Base-by-base conservation (phyloP, 1,284 basidiomycete genomes). In the Puccinia novopanici region DNA sequence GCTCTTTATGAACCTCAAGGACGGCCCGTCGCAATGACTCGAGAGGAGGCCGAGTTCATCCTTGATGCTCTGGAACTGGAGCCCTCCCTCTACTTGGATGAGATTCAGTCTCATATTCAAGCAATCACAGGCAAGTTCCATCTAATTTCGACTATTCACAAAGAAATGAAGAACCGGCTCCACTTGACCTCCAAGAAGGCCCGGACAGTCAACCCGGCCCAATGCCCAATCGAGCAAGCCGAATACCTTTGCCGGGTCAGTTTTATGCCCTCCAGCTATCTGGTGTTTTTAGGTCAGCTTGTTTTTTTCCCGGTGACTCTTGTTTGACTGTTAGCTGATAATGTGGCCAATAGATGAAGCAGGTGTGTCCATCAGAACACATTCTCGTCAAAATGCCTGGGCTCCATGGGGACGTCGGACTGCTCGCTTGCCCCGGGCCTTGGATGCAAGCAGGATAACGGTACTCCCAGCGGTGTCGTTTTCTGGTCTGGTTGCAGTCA, bases 251-350 rank as follows among this genome's bases (percentile, higher is more conserved):
- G 17, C 6, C 13, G 19, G 19, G 52, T 54, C 13, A 19, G 17
- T 6, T 54, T n/a, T 19, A 54, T 72, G 13, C 45, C 45, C 12
- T 52, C 70, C 17, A 8, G 10, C 34, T 37, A 34, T 52, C 70
- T 72, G 17, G 70, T 72, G 2, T 54, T 72, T 52, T 19, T 52
- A 24, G 70, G 70, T 52, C 24, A 27, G 70, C 24, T 15, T 12
- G 45, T 2, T 22, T 8, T 13, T 54, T 2, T 10, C 12, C 52
- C 52, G 5, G 5, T 54, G 5, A 12, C 13, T 17, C 17, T 10
- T 54, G 19, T 6, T 54, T 54, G 17, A 54, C 19, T n/a, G 3
- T n/a, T 27, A 17, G 37, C 37, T 54, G 22, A 27, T 72, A n/a
- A 50, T n/a, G 48, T 52, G 0, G 45, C 24, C 48, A 24, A 5